phyloP scores from a whole-genome alignment of 1,139 yeast genomes.

The Taphrina communis region DNA sequence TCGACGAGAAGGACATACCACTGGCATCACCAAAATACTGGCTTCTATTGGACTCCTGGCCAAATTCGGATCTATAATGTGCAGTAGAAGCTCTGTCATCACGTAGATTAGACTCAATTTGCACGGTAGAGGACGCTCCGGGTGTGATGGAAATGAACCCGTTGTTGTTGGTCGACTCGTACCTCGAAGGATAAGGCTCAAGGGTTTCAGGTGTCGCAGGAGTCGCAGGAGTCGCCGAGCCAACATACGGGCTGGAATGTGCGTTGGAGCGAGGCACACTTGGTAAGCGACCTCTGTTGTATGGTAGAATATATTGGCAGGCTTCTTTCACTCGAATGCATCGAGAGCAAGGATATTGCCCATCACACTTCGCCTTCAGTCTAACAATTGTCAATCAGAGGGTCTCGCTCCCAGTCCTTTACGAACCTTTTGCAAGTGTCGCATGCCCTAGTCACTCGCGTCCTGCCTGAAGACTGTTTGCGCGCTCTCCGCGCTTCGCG shows the following conservation, averaged over 20 bases:
- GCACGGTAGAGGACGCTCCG: conserved; percentile 1
- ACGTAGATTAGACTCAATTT: not conserved
- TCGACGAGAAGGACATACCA: conserved; percentile 10
- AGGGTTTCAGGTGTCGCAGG: not conserved
- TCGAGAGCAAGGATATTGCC: conserved; percentile 9
- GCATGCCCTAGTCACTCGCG: conserved; percentile 13
- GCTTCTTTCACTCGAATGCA: not conserved
- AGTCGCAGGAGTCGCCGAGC: not conserved
- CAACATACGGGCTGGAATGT: not conserved
- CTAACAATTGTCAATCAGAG: not conserved
- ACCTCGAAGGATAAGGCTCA: not conserved
- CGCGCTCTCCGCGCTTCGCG: conserved; percentile 5
- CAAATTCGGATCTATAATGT: not conserved
- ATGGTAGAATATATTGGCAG: conserved; percentile 8
- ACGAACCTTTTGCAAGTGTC: conserved; percentile 13
- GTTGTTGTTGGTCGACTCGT: not conserved
- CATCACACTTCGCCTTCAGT: conserved; percentile 15
- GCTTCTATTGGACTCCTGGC: conserved; percentile 5
- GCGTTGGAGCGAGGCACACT: conserved; percentile 1
- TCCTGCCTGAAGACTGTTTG: not conserved
- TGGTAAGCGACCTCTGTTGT: conserved; percentile 4
- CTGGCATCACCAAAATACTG: conserved; percentile 15
- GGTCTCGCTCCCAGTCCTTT: not conserved
- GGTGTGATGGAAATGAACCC: not conserved
- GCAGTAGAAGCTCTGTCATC: not conserved